Conservation (phyloP, 306 rosid species). For the Sesbania bispinosa region DNA sequence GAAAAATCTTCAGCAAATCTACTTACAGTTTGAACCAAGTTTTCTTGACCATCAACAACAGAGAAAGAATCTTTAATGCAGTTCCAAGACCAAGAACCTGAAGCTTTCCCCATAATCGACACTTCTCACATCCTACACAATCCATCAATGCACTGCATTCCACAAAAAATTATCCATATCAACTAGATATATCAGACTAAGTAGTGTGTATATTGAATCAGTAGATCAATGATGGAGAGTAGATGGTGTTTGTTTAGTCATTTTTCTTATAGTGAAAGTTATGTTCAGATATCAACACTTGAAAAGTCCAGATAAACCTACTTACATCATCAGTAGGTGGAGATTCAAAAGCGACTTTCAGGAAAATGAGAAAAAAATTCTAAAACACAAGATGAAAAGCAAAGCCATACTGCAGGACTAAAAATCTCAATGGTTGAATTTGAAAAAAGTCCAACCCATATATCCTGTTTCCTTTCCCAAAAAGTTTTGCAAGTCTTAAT, state of each 20-base stretch:
- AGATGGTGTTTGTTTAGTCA: neutral
- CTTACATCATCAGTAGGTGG: conserved; percentile 5
- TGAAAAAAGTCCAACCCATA: neutral
- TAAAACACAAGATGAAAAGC: neutral
- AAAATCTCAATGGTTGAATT: neutral
- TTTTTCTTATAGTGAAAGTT: neutral
- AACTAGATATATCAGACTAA: neutral
- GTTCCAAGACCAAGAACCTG: conserved; percentile 99
- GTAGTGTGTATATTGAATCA: neutral
- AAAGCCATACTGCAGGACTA: neutral
- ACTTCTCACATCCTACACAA: conserved; percentile 98
- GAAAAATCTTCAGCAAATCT: conserved; percentile 8
- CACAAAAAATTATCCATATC: conserved; percentile 13
- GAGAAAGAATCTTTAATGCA: conserved; percentile 90
- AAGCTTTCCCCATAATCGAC: conserved; percentile 99
- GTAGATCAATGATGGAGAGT: neutral
- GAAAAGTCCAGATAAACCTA: neutral
- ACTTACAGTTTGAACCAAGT: conserved; percentile 57
- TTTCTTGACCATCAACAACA: conserved; percentile 56
- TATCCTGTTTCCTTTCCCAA: neutral
- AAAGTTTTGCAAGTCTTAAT: neutral
- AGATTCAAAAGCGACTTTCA: neutral
- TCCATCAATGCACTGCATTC: conserved; percentile 89
- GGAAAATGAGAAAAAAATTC: neutral
- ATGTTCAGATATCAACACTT: conserved; percentile 5